Conservation (phyloP, 2,329 filamentous ascomycete species). For the Leptographium flavum region DNA sequence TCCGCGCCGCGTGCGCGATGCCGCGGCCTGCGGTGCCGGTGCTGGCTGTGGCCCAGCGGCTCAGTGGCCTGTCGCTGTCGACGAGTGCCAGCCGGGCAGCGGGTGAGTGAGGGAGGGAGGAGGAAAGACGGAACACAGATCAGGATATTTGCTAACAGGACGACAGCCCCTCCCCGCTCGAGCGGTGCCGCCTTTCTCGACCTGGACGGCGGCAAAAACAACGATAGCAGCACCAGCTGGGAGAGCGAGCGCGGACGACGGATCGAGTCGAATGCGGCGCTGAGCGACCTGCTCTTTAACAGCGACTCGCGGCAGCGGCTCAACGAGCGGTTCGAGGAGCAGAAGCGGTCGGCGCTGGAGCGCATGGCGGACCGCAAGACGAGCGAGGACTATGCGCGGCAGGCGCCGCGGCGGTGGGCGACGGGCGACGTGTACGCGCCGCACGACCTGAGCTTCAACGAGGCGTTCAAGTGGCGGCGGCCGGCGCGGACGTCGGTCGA, state of each 20-base stretch:
- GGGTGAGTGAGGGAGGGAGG: not conserved
- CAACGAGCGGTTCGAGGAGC: slow-evolving; percentile 4
- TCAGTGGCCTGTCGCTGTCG: not conserved
- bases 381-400: slow-evolving; percentile 40
- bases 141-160: too few relatives aligned
- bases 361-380: slow-evolving; percentile 25
- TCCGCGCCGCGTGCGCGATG: too few relatives aligned
- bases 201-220: slow-evolving; percentile 5
- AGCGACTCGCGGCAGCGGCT: slow-evolving; percentile 7
- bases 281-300: slow-evolving; percentile 9
- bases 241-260: too few relatives aligned
- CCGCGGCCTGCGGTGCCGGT: too few relatives aligned
- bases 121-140: not conserved
- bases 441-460: slow-evolving; percentile 63
- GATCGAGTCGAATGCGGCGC: slow-evolving; percentile 3
- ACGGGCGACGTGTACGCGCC: slow-evolving; percentile 80
- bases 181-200: slow-evolving; percentile 9
- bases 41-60: not conserved
- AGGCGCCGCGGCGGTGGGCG: slow-evolving; percentile 58
- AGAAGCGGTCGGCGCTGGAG: slow-evolving; percentile 19
- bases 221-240: not conserved
- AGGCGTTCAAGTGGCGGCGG: slow-evolving; percentile 70
- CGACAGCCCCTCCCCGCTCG: not conserved
- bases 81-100: slow-evolving; percentile 5
- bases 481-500: slow-evolving; percentile 44